These are phyloP conservation scores for Bacidia rubella DNA, from an alignment of 495 filamentous ascomycete genomes.

Conservation along the genomic window DNA sequence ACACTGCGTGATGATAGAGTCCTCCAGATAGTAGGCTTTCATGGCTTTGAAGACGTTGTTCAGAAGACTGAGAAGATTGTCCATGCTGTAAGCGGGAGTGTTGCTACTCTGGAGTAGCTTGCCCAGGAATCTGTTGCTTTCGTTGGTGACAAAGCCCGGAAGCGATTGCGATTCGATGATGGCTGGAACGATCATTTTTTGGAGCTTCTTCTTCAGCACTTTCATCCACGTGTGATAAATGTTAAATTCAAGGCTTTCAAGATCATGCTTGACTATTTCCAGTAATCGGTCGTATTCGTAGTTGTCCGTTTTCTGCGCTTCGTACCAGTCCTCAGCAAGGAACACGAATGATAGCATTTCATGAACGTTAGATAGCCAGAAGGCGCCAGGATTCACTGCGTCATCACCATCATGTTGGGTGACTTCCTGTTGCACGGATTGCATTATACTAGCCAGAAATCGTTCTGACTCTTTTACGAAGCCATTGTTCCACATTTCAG, in stretches of 20 bases:
- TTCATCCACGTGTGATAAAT: constrained; percentile 99
- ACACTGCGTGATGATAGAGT: constrained; percentile 87
- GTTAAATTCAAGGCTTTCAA: constrained; percentile 98
- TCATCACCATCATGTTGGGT: constrained; percentile 98
- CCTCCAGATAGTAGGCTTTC: constrained; percentile 95
- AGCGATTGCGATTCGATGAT: constrained; percentile 99
- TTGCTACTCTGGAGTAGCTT: constrained; percentile 84
- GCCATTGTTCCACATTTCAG: constrained; percentile 99
- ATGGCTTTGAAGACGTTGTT: constrained; percentile 98
- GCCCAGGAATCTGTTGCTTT: constrained; percentile 94
- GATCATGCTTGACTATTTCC: constrained; percentile 97
- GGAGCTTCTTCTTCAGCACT: constrained; percentile 94
- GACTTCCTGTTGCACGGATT: constrained; percentile 96
- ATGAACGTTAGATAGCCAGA: constrained; percentile 98
- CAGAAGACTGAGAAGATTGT: constrained; percentile 88
- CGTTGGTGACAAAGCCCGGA: constrained; percentile 95
- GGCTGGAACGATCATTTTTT: constrained; percentile 98
- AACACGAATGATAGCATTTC: constrained; percentile 99
- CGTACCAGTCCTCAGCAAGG: constrained; percentile 98
- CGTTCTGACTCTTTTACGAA: constrained; percentile 99
- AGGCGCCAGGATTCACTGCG: constrained; percentile 91
- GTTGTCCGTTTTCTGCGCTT: constrained; percentile 97
- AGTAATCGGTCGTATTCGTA: constrained; percentile 96
- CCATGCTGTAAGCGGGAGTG: constrained; percentile 92
- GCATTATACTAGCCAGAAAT: constrained; percentile 98